Evolutionary conservation across 305 asterid species (phyloP).

Genomic region (Solanum hybrid): DNA sequence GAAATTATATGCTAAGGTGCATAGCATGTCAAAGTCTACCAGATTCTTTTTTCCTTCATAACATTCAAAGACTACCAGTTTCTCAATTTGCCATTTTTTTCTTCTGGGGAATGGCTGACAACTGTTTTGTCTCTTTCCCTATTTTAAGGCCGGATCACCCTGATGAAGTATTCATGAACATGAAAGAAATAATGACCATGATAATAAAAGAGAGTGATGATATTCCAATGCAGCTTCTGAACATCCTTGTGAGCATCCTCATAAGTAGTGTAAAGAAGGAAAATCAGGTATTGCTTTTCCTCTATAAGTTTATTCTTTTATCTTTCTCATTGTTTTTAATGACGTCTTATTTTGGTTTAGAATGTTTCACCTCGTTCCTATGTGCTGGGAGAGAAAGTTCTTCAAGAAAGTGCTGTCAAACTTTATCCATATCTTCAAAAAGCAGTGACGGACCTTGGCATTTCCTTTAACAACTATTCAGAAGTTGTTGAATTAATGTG

Average conservation of each 20-base stretch:
- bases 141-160: slow-evolving; percentile 19
- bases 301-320: neutral
- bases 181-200: slow-evolving; percentile 21
- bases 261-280: slow-evolving; percentile 21
- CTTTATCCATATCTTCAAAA: slow-evolving; percentile 15
- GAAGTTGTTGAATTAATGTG: slow-evolving; percentile 21
- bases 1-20: neutral
- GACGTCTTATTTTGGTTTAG: slow-evolving; percentile 13
- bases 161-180: slow-evolving; percentile 11
- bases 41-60: neutral
- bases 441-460: slow-evolving; percentile 8
- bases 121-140: slow-evolving; percentile 6
- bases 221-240: slow-evolving; percentile 14
- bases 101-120: neutral
- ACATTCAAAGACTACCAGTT: neutral
- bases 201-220: slow-evolving; percentile 18
- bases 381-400: slow-evolving; percentile 24
- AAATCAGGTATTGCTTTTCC: slow-evolving; percentile 18
- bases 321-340: neutral
- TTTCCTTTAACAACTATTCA: slow-evolving; percentile 16
- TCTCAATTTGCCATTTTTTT: neutral
- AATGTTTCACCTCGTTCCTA: slow-evolving; percentile 20
- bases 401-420: slow-evolving; percentile 17
- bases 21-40: neutral
- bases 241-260: slow-evolving; percentile 6